Evolutionary conservation across 805 yeast genomes (phyloP), one percentile per base, ranked within the genome.

Genomic region (Kluyveromyces starmeri): DNA sequence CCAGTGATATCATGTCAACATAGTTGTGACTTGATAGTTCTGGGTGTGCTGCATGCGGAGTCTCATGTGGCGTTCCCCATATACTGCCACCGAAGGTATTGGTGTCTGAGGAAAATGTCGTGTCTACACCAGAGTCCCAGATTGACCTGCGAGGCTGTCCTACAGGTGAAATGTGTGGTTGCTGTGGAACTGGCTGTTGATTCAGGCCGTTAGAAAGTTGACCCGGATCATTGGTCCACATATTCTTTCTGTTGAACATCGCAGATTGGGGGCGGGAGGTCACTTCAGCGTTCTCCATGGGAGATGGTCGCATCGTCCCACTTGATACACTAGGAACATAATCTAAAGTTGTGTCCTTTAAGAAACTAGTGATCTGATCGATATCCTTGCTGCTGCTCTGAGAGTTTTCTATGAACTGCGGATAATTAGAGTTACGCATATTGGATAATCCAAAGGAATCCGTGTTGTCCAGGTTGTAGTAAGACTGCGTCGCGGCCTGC

Each of bases 41-140:
- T 5, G 29, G 30, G 18, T 20, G 9, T 5, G 23, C 23, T 14
- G 28, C n/a, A 22, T 11, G 8, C 3, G 15, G 15, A 4, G 36
- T 16, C 10, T 29, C 19, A 25, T 18, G 11, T 2, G 24, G 10
- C 7, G 19, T 33, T 12, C 21, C 32, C 42, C 42, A 39, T 9
- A 39, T 32, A 28, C 29, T 27, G 7, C 39, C 13, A 7, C 27
- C 14, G 8, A 24, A 27, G 13, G 19, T 33, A 17, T 29, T 21
- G 12, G 30, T 12, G 7, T 25, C 16, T 12, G 37, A 22, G 6
- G 15, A 13, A 9, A 33, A 25, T 16, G 34, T 22, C 18, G 26
- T 10, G 16, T 34, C 33, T 10, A 34, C 36, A n/a, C 36, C 35
- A 30, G 27, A 32, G 25, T 51, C 53, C 60, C 60, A 55, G 13